A percentile compares a stretch with the other conserved stretches of the same genome.
These are phyloP conservation scores for Colletotrichum siamense DNA, from an alignment of 2,329 filamentous ascomycete species.

Conservation along the genomic window DNA sequence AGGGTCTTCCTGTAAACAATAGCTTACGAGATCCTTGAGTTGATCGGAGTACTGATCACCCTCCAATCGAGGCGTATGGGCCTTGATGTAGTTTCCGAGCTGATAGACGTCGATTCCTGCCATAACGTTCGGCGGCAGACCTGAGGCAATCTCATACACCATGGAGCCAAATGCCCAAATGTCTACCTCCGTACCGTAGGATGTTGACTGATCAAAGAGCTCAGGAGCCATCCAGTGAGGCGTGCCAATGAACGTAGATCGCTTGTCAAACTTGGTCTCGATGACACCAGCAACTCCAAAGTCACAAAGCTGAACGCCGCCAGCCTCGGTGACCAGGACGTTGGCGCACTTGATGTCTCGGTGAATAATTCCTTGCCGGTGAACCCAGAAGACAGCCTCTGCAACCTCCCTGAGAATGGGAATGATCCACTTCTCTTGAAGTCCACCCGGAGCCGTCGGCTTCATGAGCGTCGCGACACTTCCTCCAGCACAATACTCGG, in stretches of 20 bases:
- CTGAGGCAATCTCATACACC: constrained; percentile 81
- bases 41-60: constrained; percentile 73
- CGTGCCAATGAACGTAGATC: constrained; percentile 82
- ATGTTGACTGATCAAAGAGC: constrained; percentile 67
- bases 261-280: constrained; percentile 77
- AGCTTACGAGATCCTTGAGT: constrained; percentile 74
- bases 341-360: constrained; percentile 80
- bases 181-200: constrained; percentile 76
- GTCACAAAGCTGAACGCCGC: constrained; percentile 81
- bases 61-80: constrained; percentile 71
- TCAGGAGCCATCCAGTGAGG: constrained; percentile 89
- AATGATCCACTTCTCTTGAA: constrained; percentile 75
- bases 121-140: constrained; percentile 72
- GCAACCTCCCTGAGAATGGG: constrained; percentile 71
- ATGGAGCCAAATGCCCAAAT: constrained; percentile 88
- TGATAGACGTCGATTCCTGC: constrained; percentile 52
- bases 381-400: constrained; percentile 71
- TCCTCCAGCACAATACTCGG: constrained; percentile 84
- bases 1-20: constrained; percentile 74
- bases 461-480: constrained; percentile 78
- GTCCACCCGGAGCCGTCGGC: constrained; percentile 67
- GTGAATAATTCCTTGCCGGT: constrained; percentile 72
- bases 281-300: constrained; percentile 84
- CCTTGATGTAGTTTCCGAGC: constrained; percentile 62
- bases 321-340: constrained; percentile 78